Evolutionary conservation across 2,329 filamentous ascomycete genomes (phyloP).

Genomic region (Cordyceps cateniannulata): DNA sequence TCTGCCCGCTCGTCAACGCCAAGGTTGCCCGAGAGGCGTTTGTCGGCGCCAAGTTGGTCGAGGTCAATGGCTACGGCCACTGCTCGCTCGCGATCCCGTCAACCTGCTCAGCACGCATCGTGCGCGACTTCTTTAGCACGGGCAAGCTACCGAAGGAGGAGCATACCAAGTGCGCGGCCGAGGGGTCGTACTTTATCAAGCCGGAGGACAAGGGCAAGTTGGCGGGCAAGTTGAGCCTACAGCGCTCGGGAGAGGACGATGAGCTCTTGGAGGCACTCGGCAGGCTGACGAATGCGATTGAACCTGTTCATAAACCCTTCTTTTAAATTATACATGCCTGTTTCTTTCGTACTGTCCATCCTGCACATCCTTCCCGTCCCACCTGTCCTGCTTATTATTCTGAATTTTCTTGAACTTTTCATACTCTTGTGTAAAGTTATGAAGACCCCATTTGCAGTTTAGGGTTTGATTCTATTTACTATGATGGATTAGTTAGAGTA

Average conservation of each 20-base stretch:
- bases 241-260: neutral
- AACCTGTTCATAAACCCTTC: neutral
- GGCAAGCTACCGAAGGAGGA: slow-evolving; percentile 29
- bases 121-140: slow-evolving; percentile 30
- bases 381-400: too few relatives aligned
- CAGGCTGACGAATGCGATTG: slow-evolving; percentile 4
- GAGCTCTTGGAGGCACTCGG: slow-evolving; percentile 6
- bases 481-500: too few relatives aligned
- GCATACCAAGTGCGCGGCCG: slow-evolving; percentile 30
- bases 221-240: neutral
- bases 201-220: slow-evolving; percentile 21
- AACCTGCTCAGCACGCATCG: slow-evolving; percentile 28
- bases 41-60: slow-evolving; percentile 31
- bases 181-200: slow-evolving; percentile 32
- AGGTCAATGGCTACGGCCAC: slow-evolving; percentile 38
- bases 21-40: slow-evolving; percentile 29
- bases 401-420: too few relatives aligned
- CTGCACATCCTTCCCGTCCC: too few relatives aligned
- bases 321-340: neutral
- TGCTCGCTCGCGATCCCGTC: slow-evolving; percentile 34
- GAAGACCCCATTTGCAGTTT: too few relatives aligned
- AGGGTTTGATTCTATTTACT: too few relatives aligned
- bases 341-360: neutral
- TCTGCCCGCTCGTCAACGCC: slow-evolving; percentile 42
- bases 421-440: too few relatives aligned